Conservation (phyloP, 2,329 filamentous ascomycete species). For the Penicillium oxalicum region DNA sequence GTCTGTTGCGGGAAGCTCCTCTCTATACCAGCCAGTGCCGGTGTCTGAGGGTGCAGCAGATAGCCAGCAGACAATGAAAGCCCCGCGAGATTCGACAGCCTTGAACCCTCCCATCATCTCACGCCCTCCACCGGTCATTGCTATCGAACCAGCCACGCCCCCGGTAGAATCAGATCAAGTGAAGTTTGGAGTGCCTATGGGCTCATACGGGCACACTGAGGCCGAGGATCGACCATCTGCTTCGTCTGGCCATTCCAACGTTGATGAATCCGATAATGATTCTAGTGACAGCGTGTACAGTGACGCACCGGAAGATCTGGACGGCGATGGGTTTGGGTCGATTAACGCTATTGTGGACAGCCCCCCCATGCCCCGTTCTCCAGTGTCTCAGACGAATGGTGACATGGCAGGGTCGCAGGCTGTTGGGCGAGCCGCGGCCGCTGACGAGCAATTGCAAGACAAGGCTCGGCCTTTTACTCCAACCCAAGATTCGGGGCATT, state of each 20-base stretch:
- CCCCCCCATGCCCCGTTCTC: constrained; percentile 18
- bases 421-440: constrained; percentile 4
- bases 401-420: constrained; percentile 16
- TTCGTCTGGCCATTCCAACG: constrained; percentile 18
- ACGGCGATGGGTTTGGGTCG: constrained; percentile 44
- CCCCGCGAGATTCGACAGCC: constrained; percentile 7
- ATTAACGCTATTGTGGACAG: constrained; percentile 46
- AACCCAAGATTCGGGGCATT: constrained; percentile 10
- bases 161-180: constrained; percentile 31
- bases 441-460: constrained; percentile 16
- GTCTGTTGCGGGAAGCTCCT: constrained; percentile 7
- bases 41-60: constrained; percentile 3
- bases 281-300: constrained; percentile 45
- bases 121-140: constrained; percentile 36
- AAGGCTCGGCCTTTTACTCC: constrained; percentile 20
- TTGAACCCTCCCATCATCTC: constrained; percentile 9
- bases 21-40: background rate
- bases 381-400: constrained; percentile 8
- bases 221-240: constrained; percentile 50
- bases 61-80: background rate
- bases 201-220: constrained; percentile 48
- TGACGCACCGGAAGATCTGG: constrained; percentile 38
- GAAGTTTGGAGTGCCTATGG: constrained; percentile 22
- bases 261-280: constrained; percentile 31
- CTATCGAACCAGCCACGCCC: constrained; percentile 45